Base-by-base conservation (phyloP, 2,329 filamentous ascomycete genomes). In the Cladobotryum protrusum region DNA sequence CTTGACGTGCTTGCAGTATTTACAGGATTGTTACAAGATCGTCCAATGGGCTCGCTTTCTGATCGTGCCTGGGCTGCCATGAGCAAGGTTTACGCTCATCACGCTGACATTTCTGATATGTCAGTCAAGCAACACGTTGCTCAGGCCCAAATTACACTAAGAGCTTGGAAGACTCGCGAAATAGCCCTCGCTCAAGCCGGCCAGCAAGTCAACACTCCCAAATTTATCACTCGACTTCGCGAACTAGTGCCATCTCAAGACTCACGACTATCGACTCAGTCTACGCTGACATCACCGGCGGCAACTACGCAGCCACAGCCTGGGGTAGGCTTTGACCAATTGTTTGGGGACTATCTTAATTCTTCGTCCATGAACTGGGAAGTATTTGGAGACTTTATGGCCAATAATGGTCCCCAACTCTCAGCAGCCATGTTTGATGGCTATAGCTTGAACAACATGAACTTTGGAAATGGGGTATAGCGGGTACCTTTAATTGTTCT, bases 1-100 rank as follows among this genome's bases (percentile, higher is more conserved):
- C 63, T 76, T 43, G 79, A 80, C 49, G 65, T 81, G 19, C 77
- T 82, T 53, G 66, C 75, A 35, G 79, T 78, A 59, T 70, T 81
- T 61, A 73, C 74, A 0, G 76, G 76, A 4, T 76, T 81, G 58
- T 70, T 83, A 12, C 73, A 70, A 54, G 68, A 72, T 32, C 73
- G 75, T 35, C 71, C 69, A 0, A 67, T 67, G 2, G 79, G 79
- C 8, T 62, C 60, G 3, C 64, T 82, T 9, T 73, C 79, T 8
- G 77, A 81, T 41, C 71, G 74, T 29, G 78, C 74, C 1, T 83
- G 79, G 79, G 58, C 55, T 8, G 64, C 70, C 19, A 63, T 79
- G 7, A 68, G 75, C 34, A 63, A 64, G 6, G 68, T 74, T 3
- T 81, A 79, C 59, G 54, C 60, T 1, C 73, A 71, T 43, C 74